Conservation (phyloP, 305 asterid species). For the Solanum hybrid region DNA sequence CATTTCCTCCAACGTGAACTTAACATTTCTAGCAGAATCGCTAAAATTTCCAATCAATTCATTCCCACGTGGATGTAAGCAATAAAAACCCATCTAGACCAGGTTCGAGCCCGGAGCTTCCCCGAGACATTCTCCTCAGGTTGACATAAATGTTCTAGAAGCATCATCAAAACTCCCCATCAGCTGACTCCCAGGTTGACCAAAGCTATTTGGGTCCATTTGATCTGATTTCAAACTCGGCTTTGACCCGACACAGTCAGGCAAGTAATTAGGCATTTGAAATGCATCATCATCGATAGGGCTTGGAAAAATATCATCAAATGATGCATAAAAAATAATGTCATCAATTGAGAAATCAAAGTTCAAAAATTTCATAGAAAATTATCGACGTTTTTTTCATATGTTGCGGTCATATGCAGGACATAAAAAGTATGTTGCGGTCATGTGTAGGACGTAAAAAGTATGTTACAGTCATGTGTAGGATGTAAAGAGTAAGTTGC, state of each 20-base stretch:
- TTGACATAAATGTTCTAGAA: neutral
- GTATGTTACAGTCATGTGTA: neutral
- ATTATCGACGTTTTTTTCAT: neutral
- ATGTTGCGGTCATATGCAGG: neutral
- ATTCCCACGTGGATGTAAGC: neutral
- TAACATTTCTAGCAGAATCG: too few species aligned
- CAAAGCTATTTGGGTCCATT: conserved; percentile 1
- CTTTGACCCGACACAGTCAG: conserved; percentile 4
- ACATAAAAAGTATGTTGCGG: neutral
- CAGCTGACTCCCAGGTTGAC: neutral
- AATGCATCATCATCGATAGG: conserved; percentile 17
- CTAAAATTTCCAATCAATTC: neutral
- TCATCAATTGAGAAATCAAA: conserved; percentile 20
- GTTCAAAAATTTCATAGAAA: neutral
- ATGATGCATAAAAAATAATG: conserved; percentile 48
- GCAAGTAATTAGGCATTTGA: neutral
- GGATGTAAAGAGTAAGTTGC: neutral
- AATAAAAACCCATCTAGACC: neutral
- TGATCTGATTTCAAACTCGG: neutral
- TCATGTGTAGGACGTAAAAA: neutral
- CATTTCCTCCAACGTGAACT: neutral
- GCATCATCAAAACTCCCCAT: neutral
- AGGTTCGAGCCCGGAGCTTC: neutral
- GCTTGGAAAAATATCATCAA: conserved; percentile 42
- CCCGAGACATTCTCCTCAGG: neutral